Evolutionary conservation across 2,329 filamentous ascomycete species (phyloP).

Genomic region (Chaetothyriales sp.): DNA sequence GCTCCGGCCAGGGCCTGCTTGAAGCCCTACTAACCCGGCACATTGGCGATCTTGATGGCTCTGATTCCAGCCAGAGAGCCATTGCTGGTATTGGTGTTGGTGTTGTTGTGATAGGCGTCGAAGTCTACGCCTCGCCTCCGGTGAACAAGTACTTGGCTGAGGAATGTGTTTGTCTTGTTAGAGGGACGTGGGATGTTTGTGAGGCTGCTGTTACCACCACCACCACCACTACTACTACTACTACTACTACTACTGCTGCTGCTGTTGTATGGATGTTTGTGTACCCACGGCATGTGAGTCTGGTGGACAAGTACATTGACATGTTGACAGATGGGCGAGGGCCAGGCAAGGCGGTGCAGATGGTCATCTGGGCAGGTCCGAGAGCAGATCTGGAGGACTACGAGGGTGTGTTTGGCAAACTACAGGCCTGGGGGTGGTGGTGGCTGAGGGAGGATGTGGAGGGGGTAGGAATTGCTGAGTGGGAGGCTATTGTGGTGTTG

Average conservation of each 20-base stretch:
- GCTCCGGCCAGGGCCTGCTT: constrained; percentile 37
- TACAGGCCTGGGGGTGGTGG: background rate
- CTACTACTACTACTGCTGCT: too few relatives aligned
- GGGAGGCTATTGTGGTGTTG: background rate
- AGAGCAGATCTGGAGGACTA: background rate
- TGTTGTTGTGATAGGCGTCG: constrained; percentile 32
- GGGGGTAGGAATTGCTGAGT: background rate
- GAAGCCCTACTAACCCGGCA: constrained; percentile 28
- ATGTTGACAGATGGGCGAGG: background rate
- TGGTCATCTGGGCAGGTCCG: background rate
- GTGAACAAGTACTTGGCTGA: constrained; percentile 32
- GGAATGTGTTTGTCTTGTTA: constrained; percentile 28
- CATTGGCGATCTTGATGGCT: constrained; percentile 2
- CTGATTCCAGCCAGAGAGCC: constrained; percentile 4
- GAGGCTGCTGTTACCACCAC: constrained; percentile 17
- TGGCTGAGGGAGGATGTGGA: background rate
- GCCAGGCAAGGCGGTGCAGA: background rate
- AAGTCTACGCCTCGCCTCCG: constrained; percentile 27
- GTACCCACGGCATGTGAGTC: constrained; percentile 35
- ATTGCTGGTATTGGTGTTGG: too few relatives aligned
- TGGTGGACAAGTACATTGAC: constrained; percentile 32
- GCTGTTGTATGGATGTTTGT: constrained; percentile 38
- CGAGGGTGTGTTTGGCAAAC: background rate
- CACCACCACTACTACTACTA: constrained; percentile 20
- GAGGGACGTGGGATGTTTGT: constrained; percentile 31